Evolutionary conservation across 2,329 filamentous ascomycete genomes (phyloP).

Genomic region (Xylaria sp.): DNA sequence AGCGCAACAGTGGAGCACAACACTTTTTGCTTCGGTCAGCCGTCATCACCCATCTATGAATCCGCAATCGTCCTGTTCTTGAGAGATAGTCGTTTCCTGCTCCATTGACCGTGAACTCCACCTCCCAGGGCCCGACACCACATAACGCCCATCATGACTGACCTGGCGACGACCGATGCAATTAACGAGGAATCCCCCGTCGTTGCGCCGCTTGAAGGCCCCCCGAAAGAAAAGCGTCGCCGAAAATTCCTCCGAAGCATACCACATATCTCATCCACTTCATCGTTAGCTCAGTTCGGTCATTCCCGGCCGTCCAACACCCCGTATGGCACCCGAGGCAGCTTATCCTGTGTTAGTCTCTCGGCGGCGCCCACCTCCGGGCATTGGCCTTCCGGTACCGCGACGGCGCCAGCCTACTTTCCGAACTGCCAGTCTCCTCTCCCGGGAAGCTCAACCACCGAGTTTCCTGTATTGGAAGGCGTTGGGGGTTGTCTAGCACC

Average conservation of each 20-base stretch:
- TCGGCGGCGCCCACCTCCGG: slow-evolving; percentile 46
- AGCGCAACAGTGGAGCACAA: not conserved
- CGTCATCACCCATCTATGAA: not conserved
- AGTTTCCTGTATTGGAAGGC: slow-evolving; percentile 45
- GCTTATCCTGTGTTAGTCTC: slow-evolving; percentile 59
- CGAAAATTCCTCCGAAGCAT: slow-evolving; percentile 73
- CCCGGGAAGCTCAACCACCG: slow-evolving; percentile 44
- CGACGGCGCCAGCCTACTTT: slow-evolving; percentile 37
- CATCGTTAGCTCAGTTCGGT: slow-evolving; percentile 67
- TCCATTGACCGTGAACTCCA: not conserved
- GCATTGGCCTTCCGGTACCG: slow-evolving; percentile 38
- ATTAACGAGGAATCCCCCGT: slow-evolving; percentile 24
- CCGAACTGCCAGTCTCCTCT: slow-evolving; percentile 42
- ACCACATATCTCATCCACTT: slow-evolving; percentile 80
- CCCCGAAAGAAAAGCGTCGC: slow-evolving; percentile 66
- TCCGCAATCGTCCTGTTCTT: not conserved
- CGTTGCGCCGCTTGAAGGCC: slow-evolving; percentile 31
- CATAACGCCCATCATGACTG: slow-evolving; percentile 9
- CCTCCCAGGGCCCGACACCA: not conserved
- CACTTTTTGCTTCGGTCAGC: not conserved
- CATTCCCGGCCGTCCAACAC: slow-evolving; percentile 69
- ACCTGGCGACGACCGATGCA: slow-evolving; percentile 20
- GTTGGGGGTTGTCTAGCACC: slow-evolving; percentile 54
- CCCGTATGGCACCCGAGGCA: slow-evolving; percentile 61
- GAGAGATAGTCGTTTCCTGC: not conserved